Evolutionary conservation across 2,329 filamentous ascomycete genomes (phyloP), one percentile per base, ranked within the genome.

Genomic region (Arthrobotrys conoides): DNA sequence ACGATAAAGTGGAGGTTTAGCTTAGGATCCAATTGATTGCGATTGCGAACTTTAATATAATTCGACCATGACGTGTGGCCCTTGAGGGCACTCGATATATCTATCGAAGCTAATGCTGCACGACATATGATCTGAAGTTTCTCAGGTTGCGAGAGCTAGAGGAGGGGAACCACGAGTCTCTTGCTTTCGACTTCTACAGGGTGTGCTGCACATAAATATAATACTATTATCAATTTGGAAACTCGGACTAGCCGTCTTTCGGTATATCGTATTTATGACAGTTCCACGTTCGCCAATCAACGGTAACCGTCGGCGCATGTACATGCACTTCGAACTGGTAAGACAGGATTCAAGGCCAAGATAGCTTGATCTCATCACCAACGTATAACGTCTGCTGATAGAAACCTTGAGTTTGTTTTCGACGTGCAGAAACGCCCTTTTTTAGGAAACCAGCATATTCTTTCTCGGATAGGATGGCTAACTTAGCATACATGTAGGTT

Each of bases 71-170:
- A 55, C 51, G 22, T 55, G 22, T 30, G 24, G 24, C 5, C 33
- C 4, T 36, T 36, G 33, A 36, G 9, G 33, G 9, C 20, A 46
- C n/a, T 46, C 44, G 44, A 46, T 46, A 46, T 46, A 20, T 46
- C 44, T 46, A 20, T 20, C 44, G n/a, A 20, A 46, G 44, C n/a
- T 46, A 46, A 46, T 46, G 16, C 24, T 55, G 51, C 51, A 12
- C 51, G 27, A 55, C 51, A 55, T 55, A 55, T 55, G 51, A 55
- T 55, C 51, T 55, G 14, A 18, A 33, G 8, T n/a, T 33, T 55
- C 51, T n/a, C n/a, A n/a, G n/a, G n/a, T n/a, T 55, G 51, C 51
- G n/a, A n/a, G n/a, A 30, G 14, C 51, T 55, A 55, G 51, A 55
- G 22, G 18, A 20, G 18, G 44, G 18, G 27, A 30, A 30, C 27